Evolutionary conservation across 345 rosid species (phyloP).

Genomic region (Nephelium lappaceum): DNA sequence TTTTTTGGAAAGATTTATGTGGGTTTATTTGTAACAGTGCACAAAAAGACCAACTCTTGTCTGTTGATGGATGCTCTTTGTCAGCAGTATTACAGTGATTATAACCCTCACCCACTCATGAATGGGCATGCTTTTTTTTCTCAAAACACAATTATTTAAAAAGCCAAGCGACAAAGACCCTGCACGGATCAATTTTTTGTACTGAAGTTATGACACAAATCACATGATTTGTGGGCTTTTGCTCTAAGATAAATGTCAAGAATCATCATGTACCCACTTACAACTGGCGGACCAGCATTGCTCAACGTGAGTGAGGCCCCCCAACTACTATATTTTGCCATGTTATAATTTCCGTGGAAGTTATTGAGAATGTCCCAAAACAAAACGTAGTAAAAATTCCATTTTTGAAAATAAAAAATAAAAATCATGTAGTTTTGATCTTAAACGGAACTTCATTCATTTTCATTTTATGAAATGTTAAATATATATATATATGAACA

Average conservation of each 20-base stretch:
- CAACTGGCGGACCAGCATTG: slow-evolving; percentile 5
- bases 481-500: too few relatives aligned
- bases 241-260: slow-evolving; percentile 2
- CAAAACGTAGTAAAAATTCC: too few relatives aligned
- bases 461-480: too few relatives aligned
- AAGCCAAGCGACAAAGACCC: slow-evolving; percentile 12
- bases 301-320: slow-evolving; percentile 7
- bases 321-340: not conserved
- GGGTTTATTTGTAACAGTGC: not conserved
- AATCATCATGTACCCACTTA: slow-evolving; percentile 8
- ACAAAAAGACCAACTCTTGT: not conserved
- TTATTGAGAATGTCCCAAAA: too few relatives aligned
- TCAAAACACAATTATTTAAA: not conserved
- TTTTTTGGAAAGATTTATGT: not conserved
- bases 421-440: too few relatives aligned
- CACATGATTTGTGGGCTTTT: slow-evolving; percentile 30
- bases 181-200: slow-evolving; percentile 3
- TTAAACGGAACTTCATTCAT: too few relatives aligned
- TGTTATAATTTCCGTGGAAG: not conserved
- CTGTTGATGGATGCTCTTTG: not conserved
- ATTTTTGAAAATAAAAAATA: too few relatives aligned
- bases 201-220: slow-evolving; percentile 13
- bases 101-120: not conserved
- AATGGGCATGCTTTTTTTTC: not conserved
- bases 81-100: not conserved